These are phyloP conservation scores for Falciphora oryzae DNA, from an alignment of 2,329 filamentous ascomycete species.

Conservation along the genomic window DNA sequence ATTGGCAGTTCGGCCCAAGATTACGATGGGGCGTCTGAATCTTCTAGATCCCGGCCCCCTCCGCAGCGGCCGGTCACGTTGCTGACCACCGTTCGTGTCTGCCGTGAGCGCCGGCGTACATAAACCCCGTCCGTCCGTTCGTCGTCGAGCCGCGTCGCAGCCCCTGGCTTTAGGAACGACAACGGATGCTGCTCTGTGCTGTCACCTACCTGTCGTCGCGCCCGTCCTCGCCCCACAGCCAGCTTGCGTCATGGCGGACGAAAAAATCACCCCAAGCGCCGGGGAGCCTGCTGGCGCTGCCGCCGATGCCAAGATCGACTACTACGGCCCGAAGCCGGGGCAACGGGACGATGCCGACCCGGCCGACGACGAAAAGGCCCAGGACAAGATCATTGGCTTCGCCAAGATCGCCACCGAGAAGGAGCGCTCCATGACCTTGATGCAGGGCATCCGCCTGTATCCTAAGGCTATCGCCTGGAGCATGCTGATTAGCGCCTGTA, in stretches of 20 bases:
- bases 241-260: slow-evolving; percentile 1
- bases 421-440: slow-evolving; percentile 64
- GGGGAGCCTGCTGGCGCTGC: neutral
- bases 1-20: neutral
- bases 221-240: neutral
- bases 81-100: neutral
- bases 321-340: slow-evolving; percentile 13
- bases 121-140: neutral
- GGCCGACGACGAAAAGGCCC: slow-evolving; percentile 18
- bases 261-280: neutral
- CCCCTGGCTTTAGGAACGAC: neutral
- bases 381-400: slow-evolving; percentile 34
- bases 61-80: neutral
- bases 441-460: slow-evolving; percentile 74
- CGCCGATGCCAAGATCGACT: slow-evolving; percentile 14
- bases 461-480: slow-evolving; percentile 84
- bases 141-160: neutral
- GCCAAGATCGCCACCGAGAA: slow-evolving; percentile 49
- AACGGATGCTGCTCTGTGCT: neutral
- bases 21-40: neutral
- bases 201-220: neutral
- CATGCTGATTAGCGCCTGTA: slow-evolving; percentile 81
- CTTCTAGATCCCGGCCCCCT: neutral
- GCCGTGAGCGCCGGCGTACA: neutral
- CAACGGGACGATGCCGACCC: slow-evolving; percentile 1